phyloP scores from a whole-genome alignment of 495 filamentous ascomycete species.

The Penicillium roqueforti region DNA sequence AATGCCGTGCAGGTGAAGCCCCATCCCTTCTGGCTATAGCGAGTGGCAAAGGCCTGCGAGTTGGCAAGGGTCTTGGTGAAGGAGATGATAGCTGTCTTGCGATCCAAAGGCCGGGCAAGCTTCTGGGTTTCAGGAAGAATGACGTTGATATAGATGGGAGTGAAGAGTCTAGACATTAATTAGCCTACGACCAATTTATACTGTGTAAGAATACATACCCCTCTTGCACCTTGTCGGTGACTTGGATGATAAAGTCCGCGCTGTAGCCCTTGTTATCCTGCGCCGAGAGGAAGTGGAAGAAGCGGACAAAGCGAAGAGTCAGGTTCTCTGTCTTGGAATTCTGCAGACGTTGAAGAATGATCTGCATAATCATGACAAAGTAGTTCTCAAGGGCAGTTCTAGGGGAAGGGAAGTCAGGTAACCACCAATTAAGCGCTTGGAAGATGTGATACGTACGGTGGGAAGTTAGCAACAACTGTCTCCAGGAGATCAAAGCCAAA shows the following conservation, averaged over 20 bases:
- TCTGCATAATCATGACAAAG: conserved; percentile 70
- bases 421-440: not conserved
- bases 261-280: conserved; percentile 72
- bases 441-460: conserved; percentile 42
- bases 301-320: conserved; percentile 75
- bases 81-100: conserved; percentile 89
- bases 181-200: conserved; percentile 14
- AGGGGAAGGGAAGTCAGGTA: conserved; percentile 19
- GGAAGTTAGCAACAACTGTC: conserved; percentile 64
- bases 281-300: conserved; percentile 87
- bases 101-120: conserved; percentile 79
- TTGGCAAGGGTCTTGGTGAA: conserved; percentile 85
- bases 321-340: conserved; percentile 73
- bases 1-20: conserved; percentile 78
- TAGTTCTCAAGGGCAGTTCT: conserved; percentile 67
- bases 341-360: conserved; percentile 81
- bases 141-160: conserved; percentile 74
- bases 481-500: conserved; percentile 90
- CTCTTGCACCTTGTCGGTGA: conserved; percentile 74
- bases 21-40: conserved; percentile 77
- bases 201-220: conserved; percentile 44
- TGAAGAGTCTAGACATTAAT: conserved; percentile 60
- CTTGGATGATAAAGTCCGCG: conserved; percentile 80
- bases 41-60: conserved; percentile 70
- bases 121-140: conserved; percentile 85